Evolutionary conservation across 225 moss, liverwort and hornwort genomes (phyloP), one percentile per base, ranked within the genome.

Genomic region (Rhytidiadelphus loreus): DNA sequence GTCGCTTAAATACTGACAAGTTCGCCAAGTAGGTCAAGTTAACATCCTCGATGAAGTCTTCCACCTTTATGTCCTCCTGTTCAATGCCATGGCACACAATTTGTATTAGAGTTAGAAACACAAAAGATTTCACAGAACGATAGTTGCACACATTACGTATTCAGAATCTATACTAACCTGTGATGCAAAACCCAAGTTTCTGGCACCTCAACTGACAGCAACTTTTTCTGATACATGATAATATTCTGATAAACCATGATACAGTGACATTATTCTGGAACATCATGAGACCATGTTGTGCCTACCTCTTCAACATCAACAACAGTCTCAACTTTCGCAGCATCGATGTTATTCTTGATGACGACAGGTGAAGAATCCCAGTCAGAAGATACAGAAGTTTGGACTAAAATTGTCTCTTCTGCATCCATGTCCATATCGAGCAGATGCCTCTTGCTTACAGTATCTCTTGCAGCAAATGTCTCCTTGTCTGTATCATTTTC

Each of bases 341-440:
- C 83, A 88, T 83, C 90, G 35, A 68, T 73, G 58, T 90, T 94
- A 77, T 24, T 92, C 86, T 93, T 96, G 64, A 92, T 92, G 86
- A 93, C 93, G 69, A 94, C 95, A 81, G 92, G 90, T 79, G 88
- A 88, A 88, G 93, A 72, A 52, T 91, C 87, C 90, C 94, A 93
- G 32, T 89, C 89, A 33, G 88, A 37, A 77, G 89, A 90, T 71
- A 89, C 78, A 75, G 91, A 76, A 57, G 83, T 75, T 89, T 88
- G 94, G 21, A 93, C 93, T 41, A 92, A 87, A 57, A 92, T 93
- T 56, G 90, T 92, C 55, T 94, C 93, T 58, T 94, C 94, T 81
- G 91, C 78, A 72, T 94, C 89, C 95, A 96, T 93, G 85, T 93
- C 93, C 95, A 95, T 91, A 86, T 92, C 91, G 74, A 96, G 86